Evolutionary conservation across 2,329 filamentous ascomycete genomes (phyloP).

Genomic region (Aspergillus sp.): DNA sequence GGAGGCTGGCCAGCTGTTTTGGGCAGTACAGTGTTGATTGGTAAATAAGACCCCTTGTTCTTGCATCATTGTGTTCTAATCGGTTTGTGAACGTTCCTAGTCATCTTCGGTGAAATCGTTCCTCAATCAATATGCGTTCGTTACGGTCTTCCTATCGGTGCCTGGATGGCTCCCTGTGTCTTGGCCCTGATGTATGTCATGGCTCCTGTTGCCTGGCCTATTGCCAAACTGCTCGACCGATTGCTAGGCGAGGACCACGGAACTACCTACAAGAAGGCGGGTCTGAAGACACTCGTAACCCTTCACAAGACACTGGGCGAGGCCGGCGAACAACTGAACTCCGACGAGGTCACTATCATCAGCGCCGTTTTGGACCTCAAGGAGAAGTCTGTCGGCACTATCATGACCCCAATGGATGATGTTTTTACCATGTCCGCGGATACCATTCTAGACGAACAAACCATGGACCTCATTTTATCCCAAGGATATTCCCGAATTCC

Average conservation of each 20-base stretch:
- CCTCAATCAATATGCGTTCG: slow-evolving; percentile 96
- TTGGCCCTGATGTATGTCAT: slow-evolving; percentile 88
- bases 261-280: slow-evolving; percentile 96
- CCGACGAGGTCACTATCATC: slow-evolving; percentile 98
- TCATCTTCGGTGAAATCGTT: slow-evolving; percentile 96
- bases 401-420: slow-evolving; percentile 98
- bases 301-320: slow-evolving; percentile 89
- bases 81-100: slow-evolving; percentile 47
- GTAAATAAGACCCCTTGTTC: slow-evolving; percentile 51
- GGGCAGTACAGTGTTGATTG: slow-evolving; percentile 89
- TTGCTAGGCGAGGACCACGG: slow-evolving; percentile 93
- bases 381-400: slow-evolving; percentile 88
- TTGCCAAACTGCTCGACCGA: slow-evolving; percentile 90
- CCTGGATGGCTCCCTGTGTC: slow-evolving; percentile 87
- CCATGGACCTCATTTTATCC: slow-evolving; percentile 89
- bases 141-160: slow-evolving; percentile 91
- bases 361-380: slow-evolving; percentile 94
- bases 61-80: slow-evolving; percentile 1
- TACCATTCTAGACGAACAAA: slow-evolving; percentile 85
- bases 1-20: slow-evolving; percentile 93
- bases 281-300: slow-evolving; percentile 92
- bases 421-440: slow-evolving; percentile 97
- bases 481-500: slow-evolving; percentile 96
- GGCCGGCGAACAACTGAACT: slow-evolving; percentile 81
- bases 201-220: slow-evolving; percentile 87